These are phyloP conservation scores for Cercophora samala DNA, from an alignment of 495 filamentous ascomycete genomes.

Conservation along the genomic window DNA sequence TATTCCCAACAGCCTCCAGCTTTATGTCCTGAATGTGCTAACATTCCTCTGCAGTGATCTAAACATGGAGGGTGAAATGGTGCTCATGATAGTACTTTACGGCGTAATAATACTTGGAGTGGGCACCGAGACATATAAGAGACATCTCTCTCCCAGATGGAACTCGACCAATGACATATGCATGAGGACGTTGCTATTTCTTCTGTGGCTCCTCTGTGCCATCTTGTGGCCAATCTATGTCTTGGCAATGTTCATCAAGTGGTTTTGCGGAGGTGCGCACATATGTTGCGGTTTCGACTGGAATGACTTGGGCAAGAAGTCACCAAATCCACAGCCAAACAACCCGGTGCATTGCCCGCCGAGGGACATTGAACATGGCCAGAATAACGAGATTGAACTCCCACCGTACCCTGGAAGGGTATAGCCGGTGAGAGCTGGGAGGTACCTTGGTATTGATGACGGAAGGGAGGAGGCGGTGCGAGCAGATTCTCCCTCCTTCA, in stretches of 20 bases:
- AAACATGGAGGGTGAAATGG: no score
- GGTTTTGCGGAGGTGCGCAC: no score
- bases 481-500: no score
- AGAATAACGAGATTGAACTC: not conserved
- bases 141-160: not conserved
- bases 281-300: no score
- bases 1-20: no score
- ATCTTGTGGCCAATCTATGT: not conserved
- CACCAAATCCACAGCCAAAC: no score
- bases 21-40: no score
- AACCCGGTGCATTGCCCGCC: no score
- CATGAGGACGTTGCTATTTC: not conserved
- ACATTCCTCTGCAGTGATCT: no score
- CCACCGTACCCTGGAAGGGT: not conserved
- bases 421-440: not conserved
- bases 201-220: not conserved
- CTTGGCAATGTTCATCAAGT: not conserved
- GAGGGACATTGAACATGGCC: not conserved
- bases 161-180: not conserved
- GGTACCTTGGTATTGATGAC: not conserved
- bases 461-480: not conserved
- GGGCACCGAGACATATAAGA: not conserved
- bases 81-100: no score
- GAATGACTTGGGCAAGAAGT: no score
- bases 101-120: not conserved